Evolutionary conservation across 225 moss, liverwort and hornwort genomes (phyloP).

Genomic region (Bryoerythrophyllum caledonicum): DNA sequence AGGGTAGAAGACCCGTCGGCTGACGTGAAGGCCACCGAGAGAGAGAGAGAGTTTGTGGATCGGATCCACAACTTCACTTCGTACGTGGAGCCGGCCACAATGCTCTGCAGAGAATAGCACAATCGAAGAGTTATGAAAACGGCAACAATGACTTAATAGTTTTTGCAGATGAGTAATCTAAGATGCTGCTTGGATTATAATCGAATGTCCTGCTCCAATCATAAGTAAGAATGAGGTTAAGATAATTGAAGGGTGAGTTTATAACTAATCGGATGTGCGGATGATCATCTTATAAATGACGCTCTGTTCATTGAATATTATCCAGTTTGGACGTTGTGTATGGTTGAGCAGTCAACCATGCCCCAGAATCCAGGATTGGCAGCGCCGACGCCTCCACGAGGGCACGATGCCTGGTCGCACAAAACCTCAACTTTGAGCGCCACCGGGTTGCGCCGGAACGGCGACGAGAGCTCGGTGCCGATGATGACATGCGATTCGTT

Average conservation of each 20-base stretch:
- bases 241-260: too few relatives aligned
- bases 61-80: constrained; percentile 61
- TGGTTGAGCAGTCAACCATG: constrained; percentile 58
- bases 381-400: constrained; percentile 69
- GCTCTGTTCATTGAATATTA: not conserved
- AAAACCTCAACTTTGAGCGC: constrained; percentile 68
- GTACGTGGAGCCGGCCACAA: constrained; percentile 58
- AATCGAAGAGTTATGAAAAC: too few relatives aligned
- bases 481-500: constrained; percentile 46
- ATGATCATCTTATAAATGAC: not conserved
- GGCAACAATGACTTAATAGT: too few relatives aligned
- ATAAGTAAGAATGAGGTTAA: too few relatives aligned
- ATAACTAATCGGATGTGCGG: too few relatives aligned
- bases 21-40: constrained; percentile 62
- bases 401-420: constrained; percentile 53
- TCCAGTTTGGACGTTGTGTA: not conserved
- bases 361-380: constrained; percentile 94
- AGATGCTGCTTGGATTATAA: too few relatives aligned
- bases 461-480: constrained; percentile 69
- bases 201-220: too few relatives aligned
- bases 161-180: too few relatives aligned
- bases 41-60: constrained; percentile 30
- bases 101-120: constrained; percentile 44
- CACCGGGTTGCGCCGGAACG: constrained; percentile 65
- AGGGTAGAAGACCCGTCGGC: constrained; percentile 32